Conservation (phyloP, 129 eudicot species). For the Centella asiatica region DNA sequence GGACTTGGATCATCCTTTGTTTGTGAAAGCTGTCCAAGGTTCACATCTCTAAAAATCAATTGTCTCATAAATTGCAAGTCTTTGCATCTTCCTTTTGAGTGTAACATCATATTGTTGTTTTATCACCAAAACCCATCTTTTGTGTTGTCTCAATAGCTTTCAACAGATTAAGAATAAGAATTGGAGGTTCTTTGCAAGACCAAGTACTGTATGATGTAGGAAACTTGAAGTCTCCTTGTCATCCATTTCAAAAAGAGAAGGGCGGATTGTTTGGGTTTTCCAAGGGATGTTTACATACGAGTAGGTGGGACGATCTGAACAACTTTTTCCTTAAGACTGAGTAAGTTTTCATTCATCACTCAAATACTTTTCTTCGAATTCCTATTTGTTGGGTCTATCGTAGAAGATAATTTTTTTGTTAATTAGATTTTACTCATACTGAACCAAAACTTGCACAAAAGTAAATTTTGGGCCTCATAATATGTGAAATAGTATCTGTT, state of each 20-base stretch:
- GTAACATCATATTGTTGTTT: slow-evolving; percentile 13
- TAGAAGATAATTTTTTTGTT: not conserved
- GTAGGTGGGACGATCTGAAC: slow-evolving; percentile 89
- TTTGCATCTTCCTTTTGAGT: slow-evolving; percentile 5
- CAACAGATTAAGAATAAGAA: slow-evolving; percentile 53
- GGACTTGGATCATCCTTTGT: slow-evolving; percentile 75
- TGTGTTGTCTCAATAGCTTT: slow-evolving; percentile 48
- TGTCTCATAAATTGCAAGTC: too few species aligned
- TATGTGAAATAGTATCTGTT: not conserved
- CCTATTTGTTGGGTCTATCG: not conserved
- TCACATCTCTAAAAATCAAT: slow-evolving; percentile 21
- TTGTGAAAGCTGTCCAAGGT: slow-evolving; percentile 77
- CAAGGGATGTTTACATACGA: slow-evolving; percentile 62
- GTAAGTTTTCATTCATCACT: slow-evolving; percentile 25
- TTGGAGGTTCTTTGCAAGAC: slow-evolving; percentile 96
- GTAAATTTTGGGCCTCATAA: not conserved
- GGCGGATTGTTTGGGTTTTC: slow-evolving; percentile 84
- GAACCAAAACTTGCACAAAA: not conserved
- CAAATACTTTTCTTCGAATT: not conserved
- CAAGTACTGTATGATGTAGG: slow-evolving; percentile 65
- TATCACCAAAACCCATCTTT: not conserved
- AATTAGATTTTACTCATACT: not conserved
- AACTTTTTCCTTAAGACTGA: slow-evolving; percentile 60
- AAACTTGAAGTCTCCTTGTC: slow-evolving; percentile 40
- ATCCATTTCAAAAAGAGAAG: slow-evolving; percentile 38